phyloP scores from a whole-genome alignment of 202 grass and related monocot genomes.

The Bolboschoenoplectus hybrid region DNA sequence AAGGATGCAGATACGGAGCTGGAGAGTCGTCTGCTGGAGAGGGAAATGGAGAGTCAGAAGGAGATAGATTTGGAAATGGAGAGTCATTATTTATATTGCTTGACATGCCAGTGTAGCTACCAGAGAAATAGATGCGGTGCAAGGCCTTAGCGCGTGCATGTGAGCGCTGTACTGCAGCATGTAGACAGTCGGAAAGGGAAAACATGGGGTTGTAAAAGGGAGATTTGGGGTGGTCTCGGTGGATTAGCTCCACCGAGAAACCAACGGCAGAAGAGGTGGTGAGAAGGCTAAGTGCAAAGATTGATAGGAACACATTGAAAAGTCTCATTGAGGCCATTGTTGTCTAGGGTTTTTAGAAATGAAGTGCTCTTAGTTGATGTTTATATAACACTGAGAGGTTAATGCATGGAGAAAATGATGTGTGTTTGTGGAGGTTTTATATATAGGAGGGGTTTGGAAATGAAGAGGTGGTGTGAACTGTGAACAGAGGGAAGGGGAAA shows the following conservation, averaged over 20 bases:
- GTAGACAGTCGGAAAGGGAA: constrained; percentile 31
- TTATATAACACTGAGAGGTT: neutral
- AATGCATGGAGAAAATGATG: neutral
- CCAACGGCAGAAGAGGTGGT: constrained; percentile 15
- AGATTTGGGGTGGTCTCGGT: constrained; percentile 61
- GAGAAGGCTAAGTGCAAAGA: constrained; percentile 10
- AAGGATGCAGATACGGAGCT: neutral
- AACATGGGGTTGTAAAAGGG: constrained; percentile 50
- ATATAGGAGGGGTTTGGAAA: neutral
- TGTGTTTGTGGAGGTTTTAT: neutral
- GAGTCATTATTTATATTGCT: neutral
- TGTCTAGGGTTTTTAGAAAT: neutral
- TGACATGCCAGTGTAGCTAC: neutral
- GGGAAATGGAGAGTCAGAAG: constrained; percentile 22
- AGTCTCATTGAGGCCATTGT: constrained; percentile 19
- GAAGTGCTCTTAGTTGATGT: neutral
- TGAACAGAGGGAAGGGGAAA: constrained; percentile 19
- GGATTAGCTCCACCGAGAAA: constrained; percentile 67
- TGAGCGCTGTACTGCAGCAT: constrained; percentile 44
- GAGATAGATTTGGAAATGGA: neutral
- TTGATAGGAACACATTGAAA: constrained; percentile 17
- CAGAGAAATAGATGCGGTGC: neutral
- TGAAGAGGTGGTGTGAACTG: constrained; percentile 35
- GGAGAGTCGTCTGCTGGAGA: neutral
- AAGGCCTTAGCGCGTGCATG: constrained; percentile 37